Evolutionary conservation across 2,329 filamentous ascomycete species (phyloP).

Genomic region (Neocatenulostroma microsporum): DNA sequence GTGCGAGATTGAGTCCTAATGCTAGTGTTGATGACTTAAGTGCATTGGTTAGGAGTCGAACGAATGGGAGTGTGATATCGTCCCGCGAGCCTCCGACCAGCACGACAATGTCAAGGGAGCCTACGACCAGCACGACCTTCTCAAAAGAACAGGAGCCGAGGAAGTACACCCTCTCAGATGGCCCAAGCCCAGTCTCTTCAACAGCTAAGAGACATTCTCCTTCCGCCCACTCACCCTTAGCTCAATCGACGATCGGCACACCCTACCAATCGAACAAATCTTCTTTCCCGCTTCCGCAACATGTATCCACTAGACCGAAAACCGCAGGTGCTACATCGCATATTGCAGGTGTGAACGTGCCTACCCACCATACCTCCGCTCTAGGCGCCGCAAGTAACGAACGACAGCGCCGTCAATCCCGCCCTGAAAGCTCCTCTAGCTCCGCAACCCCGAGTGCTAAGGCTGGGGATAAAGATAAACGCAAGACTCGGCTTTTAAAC

Average conservation of each 20-base stretch:
- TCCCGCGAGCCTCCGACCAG: background rate
- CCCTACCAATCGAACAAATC: slow-evolving; percentile 24
- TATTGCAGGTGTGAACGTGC: slow-evolving; percentile 30
- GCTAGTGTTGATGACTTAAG: slow-evolving; percentile 8
- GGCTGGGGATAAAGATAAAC: slow-evolving; percentile 30
- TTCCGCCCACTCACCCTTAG: slow-evolving; percentile 1
- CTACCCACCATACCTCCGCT: slow-evolving; percentile 25
- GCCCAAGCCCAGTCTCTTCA: background rate
- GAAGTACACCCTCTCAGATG: no score
- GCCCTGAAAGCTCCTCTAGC: no score
- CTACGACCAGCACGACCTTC: background rate
- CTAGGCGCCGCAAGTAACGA: background rate
- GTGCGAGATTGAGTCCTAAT: slow-evolving; percentile 9
- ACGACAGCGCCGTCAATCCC: background rate
- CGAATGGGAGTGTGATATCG: background rate
- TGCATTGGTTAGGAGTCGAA: background rate
- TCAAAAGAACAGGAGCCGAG: background rate
- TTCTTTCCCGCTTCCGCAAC: slow-evolving; percentile 26
- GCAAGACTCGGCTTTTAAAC: slow-evolving; percentile 42
- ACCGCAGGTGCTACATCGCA: slow-evolving; percentile 22
- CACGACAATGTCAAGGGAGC: background rate
- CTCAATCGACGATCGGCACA: slow-evolving; percentile 24
- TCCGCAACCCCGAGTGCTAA: no score
- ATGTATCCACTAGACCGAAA: slow-evolving; percentile 26
- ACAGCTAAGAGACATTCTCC: slow-evolving; percentile 6